Conservation (phyloP, 306 rosid genomes). For the Potentilla sterilis region DNA sequence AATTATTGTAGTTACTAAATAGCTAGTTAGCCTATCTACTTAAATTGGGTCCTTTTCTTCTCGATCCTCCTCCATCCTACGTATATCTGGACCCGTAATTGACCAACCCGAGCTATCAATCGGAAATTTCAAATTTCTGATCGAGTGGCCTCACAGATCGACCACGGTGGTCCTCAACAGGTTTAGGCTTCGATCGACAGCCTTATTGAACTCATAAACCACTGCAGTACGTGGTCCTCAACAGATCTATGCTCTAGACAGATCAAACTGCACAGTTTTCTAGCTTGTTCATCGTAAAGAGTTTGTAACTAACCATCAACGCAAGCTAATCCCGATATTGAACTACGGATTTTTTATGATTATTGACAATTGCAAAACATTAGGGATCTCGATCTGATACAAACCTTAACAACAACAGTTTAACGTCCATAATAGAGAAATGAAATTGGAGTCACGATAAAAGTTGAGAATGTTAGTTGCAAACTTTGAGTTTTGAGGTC, state of each 20-base stretch:
- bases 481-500: neutral
- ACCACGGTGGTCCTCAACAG: neutral
- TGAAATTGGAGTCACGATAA: too few relatives aligned
- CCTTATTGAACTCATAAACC: neutral
- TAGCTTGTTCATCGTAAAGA: neutral
- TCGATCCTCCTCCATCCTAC: neutral
- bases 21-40: too few relatives aligned
- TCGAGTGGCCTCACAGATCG: neutral
- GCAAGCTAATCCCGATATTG: neutral
- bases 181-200: neutral
- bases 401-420: neutral
- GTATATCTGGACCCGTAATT: neutral
- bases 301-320: neutral
- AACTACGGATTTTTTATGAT: neutral
- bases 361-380: neutral
- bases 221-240: neutral
- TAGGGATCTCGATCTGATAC: neutral
- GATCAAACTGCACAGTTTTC: neutral
- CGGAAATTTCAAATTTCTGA: neutral
- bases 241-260: neutral
- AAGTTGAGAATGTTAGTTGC: neutral
- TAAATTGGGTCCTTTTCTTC: neutral
- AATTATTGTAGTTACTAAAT: too few relatives aligned
- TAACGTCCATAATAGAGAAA: too few relatives aligned
- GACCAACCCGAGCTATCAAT: neutral